These are phyloP conservation scores for Phyllosticta citriasiana DNA, from an alignment of 2,329 filamentous ascomycete genomes.

Conservation along the genomic window DNA sequence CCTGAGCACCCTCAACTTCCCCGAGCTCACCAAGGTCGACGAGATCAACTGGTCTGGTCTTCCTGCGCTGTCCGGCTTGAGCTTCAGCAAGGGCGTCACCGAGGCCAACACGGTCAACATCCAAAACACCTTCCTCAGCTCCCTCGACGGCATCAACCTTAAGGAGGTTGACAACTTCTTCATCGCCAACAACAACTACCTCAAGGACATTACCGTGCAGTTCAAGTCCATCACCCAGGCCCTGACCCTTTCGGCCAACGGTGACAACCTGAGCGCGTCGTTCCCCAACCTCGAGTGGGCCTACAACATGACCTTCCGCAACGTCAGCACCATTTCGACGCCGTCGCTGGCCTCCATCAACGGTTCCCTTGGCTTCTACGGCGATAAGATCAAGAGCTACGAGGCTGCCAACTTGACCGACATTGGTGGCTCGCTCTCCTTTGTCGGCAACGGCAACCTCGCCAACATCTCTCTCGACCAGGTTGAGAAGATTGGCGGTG, in stretches of 20 bases:
- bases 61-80: conserved; percentile 49
- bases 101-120: conserved; percentile 62
- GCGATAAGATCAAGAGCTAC: conserved; percentile 59
- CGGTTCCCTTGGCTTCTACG: conserved; percentile 74
- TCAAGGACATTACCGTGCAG: conserved; percentile 66
- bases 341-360: conserved; percentile 65
- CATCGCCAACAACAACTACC: conserved; percentile 82
- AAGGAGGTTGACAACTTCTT: conserved; percentile 60
- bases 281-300: conserved; percentile 73
- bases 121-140: conserved; percentile 74
- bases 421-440: conserved; percentile 48
- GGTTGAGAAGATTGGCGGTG: conserved; percentile 62
- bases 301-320: conserved; percentile 72
- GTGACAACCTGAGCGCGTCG: conserved; percentile 56
- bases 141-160: conserved; percentile 73
- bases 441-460: conserved; percentile 47
- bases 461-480: conserved; percentile 66
- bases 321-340: conserved; percentile 63
- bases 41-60: conserved; percentile 64
- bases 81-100: conserved; percentile 55
- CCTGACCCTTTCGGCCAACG: conserved; percentile 73
- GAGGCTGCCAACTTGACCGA: conserved; percentile 59
- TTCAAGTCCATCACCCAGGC: conserved; percentile 63
- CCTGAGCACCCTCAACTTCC: conserved; percentile 59
- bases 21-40: conserved; percentile 53